A percentile compares a stretch with the other conserved stretches of the same genome.
phyloP scores from a whole-genome alignment of 208 protist genomes.

The Trypanosoma platydactyli region DNA sequence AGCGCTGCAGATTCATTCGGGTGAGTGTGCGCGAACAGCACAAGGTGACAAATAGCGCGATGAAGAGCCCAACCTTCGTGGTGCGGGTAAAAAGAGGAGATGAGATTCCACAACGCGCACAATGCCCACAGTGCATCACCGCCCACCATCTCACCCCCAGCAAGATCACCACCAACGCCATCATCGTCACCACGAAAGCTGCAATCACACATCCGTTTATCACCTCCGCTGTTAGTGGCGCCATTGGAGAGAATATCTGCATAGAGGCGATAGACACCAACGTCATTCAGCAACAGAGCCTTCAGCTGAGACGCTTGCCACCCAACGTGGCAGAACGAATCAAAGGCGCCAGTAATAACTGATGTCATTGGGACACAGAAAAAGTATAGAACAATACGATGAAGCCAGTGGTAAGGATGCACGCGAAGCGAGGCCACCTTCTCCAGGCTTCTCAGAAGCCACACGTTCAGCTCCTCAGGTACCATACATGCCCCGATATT shows the following conservation, averaged over 20 bases:
- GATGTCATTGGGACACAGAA: constrained; percentile 52
- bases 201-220: not conserved
- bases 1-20: constrained; percentile 28
- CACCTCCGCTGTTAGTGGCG: not conserved
- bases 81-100: constrained; percentile 71
- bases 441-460: constrained; percentile 39
- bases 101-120: constrained; percentile 51
- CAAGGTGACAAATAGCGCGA: constrained; percentile 59
- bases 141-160: constrained; percentile 25
- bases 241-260: not conserved
- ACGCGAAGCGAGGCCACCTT: constrained; percentile 31
- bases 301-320: constrained; percentile 17
- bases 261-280: constrained; percentile 9
- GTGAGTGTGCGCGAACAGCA: constrained; percentile 35
- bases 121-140: constrained; percentile 55
- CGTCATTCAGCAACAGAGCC: constrained; percentile 8
- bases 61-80: constrained; percentile 84
- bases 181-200: not conserved
- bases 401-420: constrained; percentile 70
- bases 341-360: constrained; percentile 28
- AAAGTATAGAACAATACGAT: constrained; percentile 71
- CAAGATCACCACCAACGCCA: not conserved
- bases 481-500: constrained; percentile 27
- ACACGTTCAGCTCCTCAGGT: constrained; percentile 29
- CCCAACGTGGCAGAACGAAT: constrained; percentile 10